These are phyloP conservation scores for Neurospora sp. DNA, from an alignment of 2,329 filamentous ascomycete species.

Conservation along the genomic window DNA sequence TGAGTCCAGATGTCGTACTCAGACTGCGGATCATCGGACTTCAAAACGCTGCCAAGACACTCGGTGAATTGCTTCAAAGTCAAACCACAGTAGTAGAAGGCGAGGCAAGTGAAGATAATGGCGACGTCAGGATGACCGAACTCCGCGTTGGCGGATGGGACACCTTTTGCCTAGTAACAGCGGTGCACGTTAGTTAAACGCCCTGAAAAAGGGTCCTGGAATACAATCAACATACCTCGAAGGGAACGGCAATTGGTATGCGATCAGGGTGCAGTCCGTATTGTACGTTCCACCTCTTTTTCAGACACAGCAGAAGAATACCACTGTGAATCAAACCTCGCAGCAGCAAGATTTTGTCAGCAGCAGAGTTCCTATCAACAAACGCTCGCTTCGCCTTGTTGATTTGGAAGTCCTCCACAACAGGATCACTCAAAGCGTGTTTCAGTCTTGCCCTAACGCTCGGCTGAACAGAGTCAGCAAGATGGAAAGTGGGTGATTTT, in stretches of 20 bases:
- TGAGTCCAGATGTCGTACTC: slow-evolving; percentile 45
- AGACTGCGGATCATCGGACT: slow-evolving; percentile 44
- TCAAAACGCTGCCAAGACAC: slow-evolving; percentile 39
- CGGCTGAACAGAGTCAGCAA: background rate
- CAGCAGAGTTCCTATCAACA: background rate
- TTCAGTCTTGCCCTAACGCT: slow-evolving; percentile 12
- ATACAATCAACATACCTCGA: slow-evolving; percentile 13
- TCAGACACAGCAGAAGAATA: slow-evolving; percentile 48
- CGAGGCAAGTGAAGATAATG: slow-evolving; percentile 54
- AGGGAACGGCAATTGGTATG: slow-evolving; percentile 57
- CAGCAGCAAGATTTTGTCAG: slow-evolving; percentile 38
- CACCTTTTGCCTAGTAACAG: slow-evolving; percentile 46
- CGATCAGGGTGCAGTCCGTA: slow-evolving; percentile 49
- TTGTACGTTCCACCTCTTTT: slow-evolving; percentile 58
- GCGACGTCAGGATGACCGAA: slow-evolving; percentile 60
- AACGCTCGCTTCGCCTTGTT: slow-evolving; percentile 6
- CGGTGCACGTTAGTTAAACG: background rate
- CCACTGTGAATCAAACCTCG: slow-evolving; percentile 53
- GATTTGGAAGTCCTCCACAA: slow-evolving; percentile 14
- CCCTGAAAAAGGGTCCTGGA: background rate
- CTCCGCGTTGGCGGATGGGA: slow-evolving; percentile 51
- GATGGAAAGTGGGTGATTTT: slow-evolving; percentile 1
- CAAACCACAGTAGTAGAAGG: slow-evolving; percentile 57
- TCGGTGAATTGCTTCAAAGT: slow-evolving; percentile 36
- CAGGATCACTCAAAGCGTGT: slow-evolving; percentile 20